Conservation (phyloP, 139 green algal species). For the Chlamydomonas urium region DNA sequence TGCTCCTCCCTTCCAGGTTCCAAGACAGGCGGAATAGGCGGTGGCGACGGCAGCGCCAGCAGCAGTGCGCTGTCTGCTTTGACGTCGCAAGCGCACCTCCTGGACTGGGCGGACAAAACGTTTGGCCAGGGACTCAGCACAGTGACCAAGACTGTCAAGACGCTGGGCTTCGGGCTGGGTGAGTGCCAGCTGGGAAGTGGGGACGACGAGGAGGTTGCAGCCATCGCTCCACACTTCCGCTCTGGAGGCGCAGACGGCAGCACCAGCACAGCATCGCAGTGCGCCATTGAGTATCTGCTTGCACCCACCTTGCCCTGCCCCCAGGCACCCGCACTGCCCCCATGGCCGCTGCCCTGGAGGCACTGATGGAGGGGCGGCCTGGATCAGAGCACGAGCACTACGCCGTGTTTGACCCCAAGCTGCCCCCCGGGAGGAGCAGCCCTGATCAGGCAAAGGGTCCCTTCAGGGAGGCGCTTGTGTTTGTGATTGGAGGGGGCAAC, state of each 20-base stretch:
- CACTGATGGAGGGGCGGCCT: slow-evolving; percentile 78
- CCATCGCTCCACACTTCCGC: too few relatives aligned
- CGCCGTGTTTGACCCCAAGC: slow-evolving; percentile 84
- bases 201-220: too few relatives aligned
- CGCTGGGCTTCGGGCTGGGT: too few relatives aligned
- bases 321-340: slow-evolving; percentile 53
- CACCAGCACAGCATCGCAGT: too few relatives aligned
- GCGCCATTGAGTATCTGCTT: too few relatives aligned
- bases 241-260: too few relatives aligned
- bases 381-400: slow-evolving; percentile 73
- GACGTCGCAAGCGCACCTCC: slow-evolving; percentile 59
- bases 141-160: slow-evolving; percentile 92
- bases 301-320: too few relatives aligned
- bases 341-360: slow-evolving; percentile 81
- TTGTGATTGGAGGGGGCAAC: slow-evolving; percentile 96
- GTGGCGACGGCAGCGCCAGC: neutral
- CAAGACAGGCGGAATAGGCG: slow-evolving; percentile 11
- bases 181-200: too few relatives aligned
- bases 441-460: slow-evolving; percentile 45
- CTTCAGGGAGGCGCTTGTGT: slow-evolving; percentile 88
- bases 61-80: neutral
- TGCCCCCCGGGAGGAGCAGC: slow-evolving; percentile 22
- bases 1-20: too few relatives aligned
- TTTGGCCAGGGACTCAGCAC: slow-evolving; percentile 80
- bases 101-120: slow-evolving; percentile 91